These are phyloP conservation scores for Pyrenophora graminea DNA, from an alignment of 2,329 filamentous ascomycete species.

Conservation along the genomic window DNA sequence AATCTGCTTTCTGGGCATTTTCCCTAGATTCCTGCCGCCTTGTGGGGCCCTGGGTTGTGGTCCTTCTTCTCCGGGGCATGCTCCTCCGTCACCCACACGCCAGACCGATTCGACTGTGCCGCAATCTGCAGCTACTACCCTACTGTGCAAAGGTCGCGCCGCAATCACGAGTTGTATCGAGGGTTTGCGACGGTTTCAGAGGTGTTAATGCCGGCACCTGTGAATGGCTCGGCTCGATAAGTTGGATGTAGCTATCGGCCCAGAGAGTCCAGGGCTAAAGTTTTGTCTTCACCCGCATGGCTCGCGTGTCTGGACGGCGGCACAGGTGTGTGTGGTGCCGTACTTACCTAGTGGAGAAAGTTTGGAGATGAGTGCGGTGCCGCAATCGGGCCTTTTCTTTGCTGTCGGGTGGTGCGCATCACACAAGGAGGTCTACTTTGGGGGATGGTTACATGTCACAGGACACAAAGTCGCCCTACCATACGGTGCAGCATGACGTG, in stretches of 20 bases:
- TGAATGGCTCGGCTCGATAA: not conserved
- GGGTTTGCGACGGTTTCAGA: constrained; percentile 4
- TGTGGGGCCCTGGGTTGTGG: constrained; percentile 7
- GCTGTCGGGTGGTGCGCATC: not conserved
- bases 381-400: constrained; percentile 5
- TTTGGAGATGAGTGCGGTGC: not conserved
- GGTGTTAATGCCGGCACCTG: not conserved
- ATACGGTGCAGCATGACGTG: constrained; percentile 1
- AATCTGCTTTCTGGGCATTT: not conserved
- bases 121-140: constrained; percentile 11
- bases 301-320: constrained; percentile 5
- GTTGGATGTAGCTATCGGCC: not conserved
- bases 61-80: constrained; percentile 5
- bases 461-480: not conserved
- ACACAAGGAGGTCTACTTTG: too few relatives aligned
- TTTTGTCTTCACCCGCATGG: constrained; percentile 1
- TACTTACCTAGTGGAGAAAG: not conserved
- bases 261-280: not conserved
- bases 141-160: constrained; percentile 5
- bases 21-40: not conserved
- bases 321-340: not conserved
- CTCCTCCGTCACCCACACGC: constrained; percentile 5
- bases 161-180: constrained; percentile 17
- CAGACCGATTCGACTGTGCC: constrained; percentile 10
- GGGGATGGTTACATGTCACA: not conserved